These are phyloP conservation scores for Sugiyamaella neomexicana DNA, from an alignment of 1,139 yeast genomes.

Conservation along the genomic window DNA sequence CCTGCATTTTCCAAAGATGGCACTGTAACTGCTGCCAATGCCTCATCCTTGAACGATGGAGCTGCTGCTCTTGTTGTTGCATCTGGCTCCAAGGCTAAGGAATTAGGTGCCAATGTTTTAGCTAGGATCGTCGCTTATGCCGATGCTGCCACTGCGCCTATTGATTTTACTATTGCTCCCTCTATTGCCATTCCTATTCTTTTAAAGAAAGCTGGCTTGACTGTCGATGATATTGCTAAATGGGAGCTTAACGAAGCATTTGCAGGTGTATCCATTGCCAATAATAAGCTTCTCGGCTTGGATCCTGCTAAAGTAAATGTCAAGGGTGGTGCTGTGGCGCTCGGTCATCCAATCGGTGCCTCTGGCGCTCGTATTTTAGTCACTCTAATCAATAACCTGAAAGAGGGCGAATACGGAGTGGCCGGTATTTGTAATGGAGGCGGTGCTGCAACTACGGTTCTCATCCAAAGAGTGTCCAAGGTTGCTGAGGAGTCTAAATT, in stretches of 20 bases:
- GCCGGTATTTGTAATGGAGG: slow-evolving; percentile 98
- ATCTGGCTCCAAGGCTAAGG: slow-evolving; percentile 68
- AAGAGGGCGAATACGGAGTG: slow-evolving; percentile 85
- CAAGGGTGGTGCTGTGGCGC: slow-evolving; percentile 95
- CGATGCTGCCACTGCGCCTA: slow-evolving; percentile 90
- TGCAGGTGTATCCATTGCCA: slow-evolving; percentile 88
- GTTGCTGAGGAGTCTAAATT: slow-evolving; percentile 23
- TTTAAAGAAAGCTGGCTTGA: slow-evolving; percentile 55
- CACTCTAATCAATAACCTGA: slow-evolving; percentile 69
- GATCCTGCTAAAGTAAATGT: slow-evolving; percentile 74
- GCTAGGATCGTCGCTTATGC: slow-evolving; percentile 88
- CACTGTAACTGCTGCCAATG: slow-evolving; percentile 92
- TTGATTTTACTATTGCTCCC: slow-evolving; percentile 93
- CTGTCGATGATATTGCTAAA: slow-evolving; percentile 52
- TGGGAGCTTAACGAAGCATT: slow-evolving; percentile 94
- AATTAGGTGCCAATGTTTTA: slow-evolving; percentile 61
- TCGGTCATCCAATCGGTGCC: slow-evolving; percentile 95
- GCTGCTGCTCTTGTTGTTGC: slow-evolving; percentile 87
- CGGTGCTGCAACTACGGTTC: slow-evolving; percentile 87
- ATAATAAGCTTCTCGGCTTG: slow-evolving; percentile 64
- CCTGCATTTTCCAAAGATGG: slow-evolving; percentile 90
- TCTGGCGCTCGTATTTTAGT: slow-evolving; percentile 91
- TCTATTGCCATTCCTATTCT: slow-evolving; percentile 89
- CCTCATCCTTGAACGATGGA: slow-evolving; percentile 91
- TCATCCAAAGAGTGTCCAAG: slow-evolving; percentile 53